phyloP scores from a whole-genome alignment of 345 rosid genomes.

The Fremontodendron californicum region DNA sequence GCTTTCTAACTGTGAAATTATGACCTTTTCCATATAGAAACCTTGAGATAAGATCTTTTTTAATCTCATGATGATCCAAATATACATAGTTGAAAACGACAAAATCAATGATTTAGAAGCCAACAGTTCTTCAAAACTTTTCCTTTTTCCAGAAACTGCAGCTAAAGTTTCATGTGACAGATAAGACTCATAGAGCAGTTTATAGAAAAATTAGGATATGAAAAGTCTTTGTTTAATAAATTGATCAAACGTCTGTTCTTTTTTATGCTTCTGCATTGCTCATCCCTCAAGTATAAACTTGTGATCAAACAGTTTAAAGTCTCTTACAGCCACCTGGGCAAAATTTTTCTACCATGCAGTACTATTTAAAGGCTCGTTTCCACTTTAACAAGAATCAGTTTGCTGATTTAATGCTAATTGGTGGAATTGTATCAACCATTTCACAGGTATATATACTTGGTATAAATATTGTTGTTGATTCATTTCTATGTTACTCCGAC shows the following conservation, averaged over 20 bases:
- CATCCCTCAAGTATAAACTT: not conserved
- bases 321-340: not conserved
- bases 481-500: too few relatives aligned
- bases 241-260: not conserved
- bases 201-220: not conserved
- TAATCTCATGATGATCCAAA: not conserved
- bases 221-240: not conserved
- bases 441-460: conserved; percentile 47
- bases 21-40: not conserved
- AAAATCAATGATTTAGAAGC: not conserved
- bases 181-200: not conserved
- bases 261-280: not conserved
- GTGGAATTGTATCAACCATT: conserved; percentile 47
- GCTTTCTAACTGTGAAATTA: not conserved
- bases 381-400: conserved; percentile 73
- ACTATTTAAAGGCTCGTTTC: conserved; percentile 82
- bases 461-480: not conserved
- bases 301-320: not conserved
- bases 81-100: not conserved
- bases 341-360: conserved; percentile 43
- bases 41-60: not conserved
- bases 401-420: conserved; percentile 65
- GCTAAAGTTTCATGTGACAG: not conserved
- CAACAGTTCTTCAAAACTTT: not conserved
- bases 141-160: not conserved